Conservation (phyloP, 2,329 filamentous ascomycete species). For the Aspergillus ustus region DNA sequence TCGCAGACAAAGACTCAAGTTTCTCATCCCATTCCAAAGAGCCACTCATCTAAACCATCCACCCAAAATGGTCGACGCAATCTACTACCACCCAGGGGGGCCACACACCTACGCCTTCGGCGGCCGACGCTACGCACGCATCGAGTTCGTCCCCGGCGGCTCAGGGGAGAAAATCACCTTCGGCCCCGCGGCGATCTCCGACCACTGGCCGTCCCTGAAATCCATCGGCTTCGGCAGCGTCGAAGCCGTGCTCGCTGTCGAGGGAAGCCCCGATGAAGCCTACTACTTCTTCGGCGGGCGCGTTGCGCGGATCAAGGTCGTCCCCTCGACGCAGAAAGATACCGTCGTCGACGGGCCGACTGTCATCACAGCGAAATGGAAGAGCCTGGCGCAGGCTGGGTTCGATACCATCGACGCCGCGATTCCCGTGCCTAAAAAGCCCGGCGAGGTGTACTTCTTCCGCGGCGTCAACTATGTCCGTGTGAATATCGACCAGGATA, state of each 20-base stretch:
- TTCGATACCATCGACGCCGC: conserved; percentile 11
- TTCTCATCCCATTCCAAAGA: not conserved
- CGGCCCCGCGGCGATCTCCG: not conserved
- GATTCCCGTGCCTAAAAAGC: not conserved
- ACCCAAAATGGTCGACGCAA: conserved; percentile 12
- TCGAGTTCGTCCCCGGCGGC: not conserved
- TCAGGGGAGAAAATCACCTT: not conserved
- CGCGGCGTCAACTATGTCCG: conserved; percentile 7
- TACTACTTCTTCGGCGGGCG: conserved; percentile 4
- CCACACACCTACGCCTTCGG: conserved; percentile 5
- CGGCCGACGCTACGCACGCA: conserved; percentile 9
- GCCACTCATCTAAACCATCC: not conserved
- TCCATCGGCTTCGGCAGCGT: conserved; percentile 8
- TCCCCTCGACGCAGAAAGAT: not conserved
- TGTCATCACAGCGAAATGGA: conserved; percentile 1
- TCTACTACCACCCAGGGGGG: not conserved
- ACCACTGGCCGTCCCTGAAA: conserved; percentile 3
- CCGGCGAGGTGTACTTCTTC: conserved; percentile 10
- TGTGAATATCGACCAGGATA: not conserved
- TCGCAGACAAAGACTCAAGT: not conserved
- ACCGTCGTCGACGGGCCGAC: conserved; percentile 1
- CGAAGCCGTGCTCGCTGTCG: conserved; percentile 3
- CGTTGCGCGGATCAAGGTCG: conserved; percentile 2
- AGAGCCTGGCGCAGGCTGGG: not conserved
- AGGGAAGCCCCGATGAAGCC: not conserved